Base-by-base conservation (phyloP, 2,329 filamentous ascomycete species). In the Clarireedia paspali region DNA sequence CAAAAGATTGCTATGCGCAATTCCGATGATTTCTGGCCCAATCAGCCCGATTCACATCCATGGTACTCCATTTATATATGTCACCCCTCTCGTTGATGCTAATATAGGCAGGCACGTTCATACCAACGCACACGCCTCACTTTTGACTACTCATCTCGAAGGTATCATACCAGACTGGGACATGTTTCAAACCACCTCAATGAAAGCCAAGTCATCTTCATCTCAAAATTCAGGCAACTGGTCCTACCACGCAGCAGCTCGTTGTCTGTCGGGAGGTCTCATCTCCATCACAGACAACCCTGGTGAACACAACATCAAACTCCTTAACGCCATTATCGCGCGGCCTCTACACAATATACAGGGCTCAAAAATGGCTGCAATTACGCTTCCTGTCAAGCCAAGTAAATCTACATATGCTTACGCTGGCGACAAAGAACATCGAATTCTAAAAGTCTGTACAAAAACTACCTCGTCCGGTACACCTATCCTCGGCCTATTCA, bases 1-100 rank as follows among this genome's bases (percentile, higher is more conserved):
- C 26, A 23, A 17, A 49, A 12, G 10, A 17, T 57, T 4, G 50
- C 58, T 17, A 53, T 59, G 36, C 57, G 59, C 1, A 60, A 60
- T 50, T 60, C 59, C 6, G 57, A 60, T 24, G 59, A 60, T 26
- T 60, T 59, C 26, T 60, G 58, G 53, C 59, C 59, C 4, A 46
- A 57, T 27, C 54, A 59, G 23, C 51, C 53, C 7, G 20, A 39
- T n/a, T 53, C 53, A 30, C 59, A 60, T 30, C 54, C 55, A 12
- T 59, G 55, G 57, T 58, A 55, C 2, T 39, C 42, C 12, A 49
- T 30, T 20, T 42, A 26, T 4, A 48, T 49, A 9, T 38, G 38
- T 2, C 51, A 40, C 26, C 47, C 17, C 4, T 26, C 46, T 27
- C 40, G 34, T 26, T 38, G 20, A 4, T 53, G 24, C 14, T n/a